Percentiles rank a stretch among this genome's conserved stretches.
phyloP scores from a whole-genome alignment of 2,329 filamentous ascomycete genomes.

The Aspergillus quadricinctus region DNA sequence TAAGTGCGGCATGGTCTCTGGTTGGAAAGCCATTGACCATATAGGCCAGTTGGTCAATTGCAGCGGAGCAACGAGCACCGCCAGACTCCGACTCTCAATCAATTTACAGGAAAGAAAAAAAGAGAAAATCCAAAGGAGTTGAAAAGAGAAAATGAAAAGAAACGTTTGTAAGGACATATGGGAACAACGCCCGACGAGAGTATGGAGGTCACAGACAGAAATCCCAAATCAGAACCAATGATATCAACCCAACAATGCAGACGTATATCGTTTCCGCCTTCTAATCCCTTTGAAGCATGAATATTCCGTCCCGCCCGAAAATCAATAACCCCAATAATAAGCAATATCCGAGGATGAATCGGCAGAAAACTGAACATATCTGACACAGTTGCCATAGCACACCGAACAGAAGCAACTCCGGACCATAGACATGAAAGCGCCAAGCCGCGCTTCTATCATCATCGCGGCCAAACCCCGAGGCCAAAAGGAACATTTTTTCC shows the following conservation, averaged over 20 bases:
- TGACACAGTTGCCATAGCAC: constrained; percentile 28
- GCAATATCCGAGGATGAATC: constrained; percentile 26
- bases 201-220: constrained; percentile 15
- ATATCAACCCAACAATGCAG: constrained; percentile 40
- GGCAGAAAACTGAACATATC: constrained; percentile 23
- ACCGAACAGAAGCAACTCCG: constrained; percentile 33
- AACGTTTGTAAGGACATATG: constrained; percentile 11
- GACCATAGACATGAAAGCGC: constrained; percentile 33
- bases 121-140: constrained; percentile 18
- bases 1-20: constrained; percentile 27
- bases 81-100: constrained; percentile 30
- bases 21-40: constrained; percentile 22
- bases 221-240: constrained; percentile 29
- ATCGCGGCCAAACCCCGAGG: constrained; percentile 30
- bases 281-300: constrained; percentile 36
- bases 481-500: constrained; percentile 28
- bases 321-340: constrained; percentile 21
- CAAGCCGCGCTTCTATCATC: constrained; percentile 36
- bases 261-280: constrained; percentile 44
- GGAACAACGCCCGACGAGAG: background rate
- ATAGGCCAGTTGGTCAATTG: constrained; percentile 27
- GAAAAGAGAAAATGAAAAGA: constrained; percentile 13
- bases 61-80: constrained; percentile 27
- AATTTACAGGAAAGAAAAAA: constrained; percentile 32
- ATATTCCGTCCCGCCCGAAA: constrained; percentile 32